These are phyloP conservation scores for Aphanomyces euteiches DNA, from an alignment of 352 stramenopile genomes.

Conservation along the genomic window DNA sequence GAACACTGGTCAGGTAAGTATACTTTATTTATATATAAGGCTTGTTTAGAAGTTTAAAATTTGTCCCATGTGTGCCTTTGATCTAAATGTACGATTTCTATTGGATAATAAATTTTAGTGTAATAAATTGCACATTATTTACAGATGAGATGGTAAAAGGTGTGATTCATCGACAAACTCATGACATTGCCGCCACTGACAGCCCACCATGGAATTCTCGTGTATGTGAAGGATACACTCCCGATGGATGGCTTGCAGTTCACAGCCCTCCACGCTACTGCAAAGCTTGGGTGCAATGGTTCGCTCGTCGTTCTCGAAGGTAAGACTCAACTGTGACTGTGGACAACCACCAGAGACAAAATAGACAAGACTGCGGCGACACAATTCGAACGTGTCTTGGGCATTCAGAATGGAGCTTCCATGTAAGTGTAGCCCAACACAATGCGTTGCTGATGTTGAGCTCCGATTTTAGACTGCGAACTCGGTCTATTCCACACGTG, in stretches of 20 bases:
- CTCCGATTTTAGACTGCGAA: neutral
- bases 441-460: neutral
- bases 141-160: neutral
- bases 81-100: too few relatives aligned
- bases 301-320: neutral
- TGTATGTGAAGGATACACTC: neutral
- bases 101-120: neutral
- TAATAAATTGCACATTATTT: slow-evolving; percentile 8
- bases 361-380: neutral
- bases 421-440: slow-evolving; percentile 1
- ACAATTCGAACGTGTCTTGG: slow-evolving; percentile 5
- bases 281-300: slow-evolving; percentile 1
- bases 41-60: neutral
- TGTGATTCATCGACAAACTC: neutral
- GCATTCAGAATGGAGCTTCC: neutral
- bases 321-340: neutral
- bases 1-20: slow-evolving; percentile 28
- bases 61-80: too few relatives aligned
- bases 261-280: neutral
- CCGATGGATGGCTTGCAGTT: too few relatives aligned
- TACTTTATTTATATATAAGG: slow-evolving; percentile 1
- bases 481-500: neutral
- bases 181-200: slow-evolving; percentile 13
- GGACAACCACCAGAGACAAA: too few relatives aligned
- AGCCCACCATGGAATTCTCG: neutral